phyloP scores from a whole-genome alignment of 2,329 filamentous ascomycete genomes.

The Grosmannia serpens region DNA sequence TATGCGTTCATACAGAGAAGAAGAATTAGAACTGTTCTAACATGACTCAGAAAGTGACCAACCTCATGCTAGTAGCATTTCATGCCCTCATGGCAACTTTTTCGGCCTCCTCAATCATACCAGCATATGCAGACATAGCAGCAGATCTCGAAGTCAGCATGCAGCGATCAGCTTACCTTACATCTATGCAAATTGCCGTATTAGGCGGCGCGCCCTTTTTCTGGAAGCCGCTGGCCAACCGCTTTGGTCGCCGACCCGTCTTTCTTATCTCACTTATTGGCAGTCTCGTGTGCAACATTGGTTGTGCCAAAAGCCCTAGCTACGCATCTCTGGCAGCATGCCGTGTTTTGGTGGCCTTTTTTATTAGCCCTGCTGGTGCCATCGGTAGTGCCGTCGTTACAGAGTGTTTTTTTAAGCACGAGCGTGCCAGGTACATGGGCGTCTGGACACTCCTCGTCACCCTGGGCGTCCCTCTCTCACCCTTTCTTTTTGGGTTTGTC shows the following conservation, averaged over 20 bases:
- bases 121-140: conserved; percentile 41
- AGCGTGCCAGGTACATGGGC: conserved; percentile 43
- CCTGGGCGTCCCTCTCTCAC: conserved; percentile 18
- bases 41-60: conserved; percentile 32
- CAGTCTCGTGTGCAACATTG: conserved; percentile 38
- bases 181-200: conserved; percentile 41
- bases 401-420: conserved; percentile 45
- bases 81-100: conserved; percentile 47
- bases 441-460: conserved; percentile 35
- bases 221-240: conserved; percentile 43
- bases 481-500: conserved; percentile 31
- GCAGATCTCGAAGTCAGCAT: conserved; percentile 36
- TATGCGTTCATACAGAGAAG: neutral
- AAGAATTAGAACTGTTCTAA: neutral
- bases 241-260: conserved; percentile 41
- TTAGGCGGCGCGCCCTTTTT: conserved; percentile 41
- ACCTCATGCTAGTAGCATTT: conserved; percentile 42
- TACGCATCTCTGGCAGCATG: conserved; percentile 39
- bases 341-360: conserved; percentile 39
- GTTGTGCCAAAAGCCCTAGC: conserved; percentile 35
- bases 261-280: conserved; percentile 38
- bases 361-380: conserved; percentile 38
- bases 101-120: conserved; percentile 39
- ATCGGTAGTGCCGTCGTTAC: conserved; percentile 46
- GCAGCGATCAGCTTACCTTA: conserved; percentile 39